Percentiles rank a stretch among this genome's conserved stretches.
Evolutionary conservation across 2,329 filamentous ascomycete species (phyloP).

Genomic region (Trichoderma citrinoviride): DNA sequence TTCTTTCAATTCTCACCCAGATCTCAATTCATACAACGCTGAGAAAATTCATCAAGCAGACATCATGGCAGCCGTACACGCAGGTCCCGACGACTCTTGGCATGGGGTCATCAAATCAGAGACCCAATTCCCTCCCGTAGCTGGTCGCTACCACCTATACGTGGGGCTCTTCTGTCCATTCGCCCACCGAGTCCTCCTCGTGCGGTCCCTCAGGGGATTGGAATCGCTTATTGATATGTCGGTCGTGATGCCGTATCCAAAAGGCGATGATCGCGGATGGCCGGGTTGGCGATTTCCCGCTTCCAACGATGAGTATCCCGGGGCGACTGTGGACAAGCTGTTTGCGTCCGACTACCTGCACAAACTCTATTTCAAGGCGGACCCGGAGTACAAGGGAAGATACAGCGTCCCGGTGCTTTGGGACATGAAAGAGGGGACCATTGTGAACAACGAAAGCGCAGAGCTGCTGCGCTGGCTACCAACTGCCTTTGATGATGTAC

Average conservation of each 20-base stretch:
- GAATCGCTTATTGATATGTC: constrained; percentile 65
- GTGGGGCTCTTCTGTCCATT: constrained; percentile 59
- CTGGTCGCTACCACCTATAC: constrained; percentile 60
- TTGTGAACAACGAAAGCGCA: constrained; percentile 78
- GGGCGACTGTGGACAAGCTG: constrained; percentile 60
- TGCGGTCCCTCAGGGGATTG: constrained; percentile 68
- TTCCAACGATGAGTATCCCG: constrained; percentile 52
- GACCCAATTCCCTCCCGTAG: constrained; percentile 52
- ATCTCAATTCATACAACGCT: too few relatives aligned
- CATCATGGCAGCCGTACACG: constrained; percentile 24
- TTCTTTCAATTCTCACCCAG: not conserved
- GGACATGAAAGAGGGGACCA: constrained; percentile 63
- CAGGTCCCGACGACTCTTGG: constrained; percentile 28
- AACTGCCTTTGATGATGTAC: constrained; percentile 63
- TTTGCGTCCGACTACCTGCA: constrained; percentile 65
- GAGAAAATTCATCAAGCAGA: too few relatives aligned
- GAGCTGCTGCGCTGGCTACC: constrained; percentile 86
- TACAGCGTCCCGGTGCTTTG: constrained; percentile 74
- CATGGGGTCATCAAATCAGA: constrained; percentile 26
- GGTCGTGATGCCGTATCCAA: constrained; percentile 64
- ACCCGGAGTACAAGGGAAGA: constrained; percentile 64
- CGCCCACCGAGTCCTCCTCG: constrained; percentile 71
- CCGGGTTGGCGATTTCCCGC: constrained; percentile 60
- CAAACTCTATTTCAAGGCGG: constrained; percentile 66
- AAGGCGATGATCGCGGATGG: constrained; percentile 62